Evolutionary conservation across 2,329 filamentous ascomycete genomes (phyloP).

Genomic region (Leptographium flavum): DNA sequence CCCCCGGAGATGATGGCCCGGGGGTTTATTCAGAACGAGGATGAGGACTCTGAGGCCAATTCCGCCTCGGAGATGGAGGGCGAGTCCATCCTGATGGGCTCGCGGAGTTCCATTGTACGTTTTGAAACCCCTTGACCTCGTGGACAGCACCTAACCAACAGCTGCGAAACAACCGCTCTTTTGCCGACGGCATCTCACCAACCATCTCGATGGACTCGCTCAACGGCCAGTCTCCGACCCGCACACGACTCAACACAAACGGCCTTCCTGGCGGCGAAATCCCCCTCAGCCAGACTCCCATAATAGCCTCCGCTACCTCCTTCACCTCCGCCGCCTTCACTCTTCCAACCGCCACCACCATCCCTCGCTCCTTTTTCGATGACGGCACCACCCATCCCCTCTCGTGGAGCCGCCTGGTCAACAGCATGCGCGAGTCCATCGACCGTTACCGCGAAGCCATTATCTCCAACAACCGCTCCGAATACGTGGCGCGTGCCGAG

Average conservation of each 20-base stretch:
- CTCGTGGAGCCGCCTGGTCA: slow-evolving; percentile 79
- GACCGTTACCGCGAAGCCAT: slow-evolving; percentile 87
- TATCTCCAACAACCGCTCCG: slow-evolving; percentile 64
- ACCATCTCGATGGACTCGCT: slow-evolving; percentile 88
- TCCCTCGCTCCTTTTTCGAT: slow-evolving; percentile 80
- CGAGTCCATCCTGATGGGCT: slow-evolving; percentile 55
- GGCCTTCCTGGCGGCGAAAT: slow-evolving; percentile 38
- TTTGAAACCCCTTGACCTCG: neutral
- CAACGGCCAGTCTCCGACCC: slow-evolving; percentile 46
- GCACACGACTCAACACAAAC: slow-evolving; percentile 6
- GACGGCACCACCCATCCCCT: slow-evolving; percentile 67
- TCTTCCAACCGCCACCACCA: slow-evolving; percentile 41
- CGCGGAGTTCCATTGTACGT: slow-evolving; percentile 53
- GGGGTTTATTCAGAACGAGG: slow-evolving; percentile 69
- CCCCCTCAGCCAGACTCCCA: slow-evolving; percentile 26
- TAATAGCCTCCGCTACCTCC: slow-evolving; percentile 44
- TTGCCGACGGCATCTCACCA: slow-evolving; percentile 59
- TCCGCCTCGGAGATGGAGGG: slow-evolving; percentile 82
- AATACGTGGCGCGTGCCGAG: slow-evolving; percentile 89
- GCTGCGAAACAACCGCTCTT: slow-evolving; percentile 41
- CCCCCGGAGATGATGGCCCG: slow-evolving; percentile 84
- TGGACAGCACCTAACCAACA: neutral
- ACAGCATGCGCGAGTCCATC: slow-evolving; percentile 85
- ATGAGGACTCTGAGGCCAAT: slow-evolving; percentile 70
- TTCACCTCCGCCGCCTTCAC: slow-evolving; percentile 46